Base-by-base conservation (phyloP, 306 rosid species). In the Quercus aquifolioides region DNA sequence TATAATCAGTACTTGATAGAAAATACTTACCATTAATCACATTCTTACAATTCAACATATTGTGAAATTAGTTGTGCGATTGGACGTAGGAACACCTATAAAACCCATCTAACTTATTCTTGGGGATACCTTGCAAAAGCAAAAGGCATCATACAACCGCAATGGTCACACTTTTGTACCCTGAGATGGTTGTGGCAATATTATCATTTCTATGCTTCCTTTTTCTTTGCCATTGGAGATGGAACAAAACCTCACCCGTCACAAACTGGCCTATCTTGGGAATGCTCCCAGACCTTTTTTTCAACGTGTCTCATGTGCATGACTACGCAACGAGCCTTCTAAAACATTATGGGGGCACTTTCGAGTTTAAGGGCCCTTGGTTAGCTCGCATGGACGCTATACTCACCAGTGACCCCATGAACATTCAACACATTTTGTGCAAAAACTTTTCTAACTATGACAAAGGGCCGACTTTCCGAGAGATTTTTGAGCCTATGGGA, bases 401-500 rank as follows among this genome's bases (percentile, higher is more conserved):
- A 2, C 1, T 73, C 31, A 86, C 89, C 6, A 46, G 55, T 4
- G 82, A 86, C n/a, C 89, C 86, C 3, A 3, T n/a, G 0, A 86
- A 86, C 14, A 70, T 86, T 4, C 78, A 78, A 28, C 75, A 86
- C 73, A 76, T 86, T 1, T 13, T 41, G 46, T 0, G 46, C 11
- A 41, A 41, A 41, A 41, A 41, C 11, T 41, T 41, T 41, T 41
- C 11, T 1, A 82, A 83, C 9, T 86, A 76, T 30, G 75, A 76
- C 0, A 79, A 79, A 33, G 89, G 86, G 4, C 57, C 80, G 0
- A 82, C 76, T 3, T 85, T 78, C 51, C 54, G 56, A 28, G 64
- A 69, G 77, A 76, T 82, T 5, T 85, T 85, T 41, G 86, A 86
- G 7, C 55, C 78, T 41, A 21, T 79, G 2, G 89, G 89, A 43